Percentiles rank a stretch among this genome's conserved stretches.
phyloP scores from a whole-genome alignment of 306 rosid species.

The Gleditsia sinensis region DNA sequence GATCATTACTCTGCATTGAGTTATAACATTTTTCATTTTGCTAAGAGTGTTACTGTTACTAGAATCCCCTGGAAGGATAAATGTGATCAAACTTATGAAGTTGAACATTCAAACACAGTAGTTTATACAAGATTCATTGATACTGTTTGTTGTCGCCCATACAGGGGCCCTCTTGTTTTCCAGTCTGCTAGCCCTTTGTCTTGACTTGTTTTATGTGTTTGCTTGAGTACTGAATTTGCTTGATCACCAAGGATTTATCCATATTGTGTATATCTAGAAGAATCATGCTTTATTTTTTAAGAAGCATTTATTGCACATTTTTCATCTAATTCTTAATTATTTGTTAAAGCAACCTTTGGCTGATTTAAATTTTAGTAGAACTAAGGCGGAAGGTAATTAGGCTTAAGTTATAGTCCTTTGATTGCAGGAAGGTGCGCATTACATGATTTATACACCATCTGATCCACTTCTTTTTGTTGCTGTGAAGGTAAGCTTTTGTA shows the following conservation, averaged over 20 bases:
- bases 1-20: conserved; percentile 10
- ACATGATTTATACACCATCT: conserved; percentile 88
- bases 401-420: conserved; percentile 22
- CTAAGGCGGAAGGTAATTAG: conserved; percentile 1
- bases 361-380: not conserved
- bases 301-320: conserved; percentile 13
- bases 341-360: conserved; percentile 17
- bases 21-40: conserved; percentile 9
- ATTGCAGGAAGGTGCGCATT: conserved; percentile 70
- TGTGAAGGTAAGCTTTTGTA: conserved; percentile 41
- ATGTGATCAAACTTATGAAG: conserved; percentile 28
- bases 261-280: not conserved
- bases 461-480: conserved; percentile 72
- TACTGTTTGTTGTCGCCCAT: not conserved
- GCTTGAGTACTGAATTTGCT: not conserved
- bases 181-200: conserved; percentile 20
- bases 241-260: not conserved
- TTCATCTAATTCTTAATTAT: not conserved
- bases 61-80: conserved; percentile 1
- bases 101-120: conserved; percentile 10
- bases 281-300: not conserved
- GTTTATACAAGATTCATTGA: conserved; percentile 16
- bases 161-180: conserved; percentile 13
- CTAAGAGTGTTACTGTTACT: not conserved
- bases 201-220: not conserved